Evolutionary conservation across 768 basidiomycete species (phyloP).

Genomic region (Paxillus ammoniavirescens): DNA sequence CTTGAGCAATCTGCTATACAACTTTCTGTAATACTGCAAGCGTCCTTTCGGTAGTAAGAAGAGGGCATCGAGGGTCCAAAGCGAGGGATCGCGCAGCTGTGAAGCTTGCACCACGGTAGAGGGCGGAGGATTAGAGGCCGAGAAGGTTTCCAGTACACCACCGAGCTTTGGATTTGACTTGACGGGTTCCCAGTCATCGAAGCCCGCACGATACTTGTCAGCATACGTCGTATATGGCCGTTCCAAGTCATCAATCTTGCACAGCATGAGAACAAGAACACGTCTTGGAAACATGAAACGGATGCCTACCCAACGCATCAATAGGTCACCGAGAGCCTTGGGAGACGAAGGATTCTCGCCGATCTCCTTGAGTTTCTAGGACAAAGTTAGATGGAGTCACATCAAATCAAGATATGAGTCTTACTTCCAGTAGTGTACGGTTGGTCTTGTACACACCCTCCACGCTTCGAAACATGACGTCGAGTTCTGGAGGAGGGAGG

Average conservation of each 20-base stretch:
- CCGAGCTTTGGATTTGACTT: conserved; percentile 71
- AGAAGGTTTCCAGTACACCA: conserved; percentile 67
- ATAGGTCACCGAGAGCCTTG: conserved; percentile 89
- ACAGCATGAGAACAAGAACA: conserved; percentile 17
- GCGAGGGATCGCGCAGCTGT: conserved; percentile 35
- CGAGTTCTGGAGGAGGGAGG: conserved; percentile 88
- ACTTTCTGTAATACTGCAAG: conserved; percentile 87
- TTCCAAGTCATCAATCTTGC: conserved; percentile 88
- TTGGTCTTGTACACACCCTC: conserved; percentile 94
- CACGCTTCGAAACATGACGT: conserved; percentile 91
- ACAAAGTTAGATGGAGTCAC: conserved; percentile 11
- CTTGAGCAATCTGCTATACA: conserved; percentile 83
- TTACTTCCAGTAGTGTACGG: conserved; percentile 71
- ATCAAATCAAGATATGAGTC: not conserved
- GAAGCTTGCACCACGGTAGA: conserved; percentile 34
- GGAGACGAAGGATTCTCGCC: conserved; percentile 90
- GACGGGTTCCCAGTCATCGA: conserved; percentile 83
- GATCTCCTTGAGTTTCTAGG: conserved; percentile 90
- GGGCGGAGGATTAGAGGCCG: conserved; percentile 60
- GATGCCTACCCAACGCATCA: conserved; percentile 91
- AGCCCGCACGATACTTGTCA: conserved; percentile 67
- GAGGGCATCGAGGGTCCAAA: conserved; percentile 85
- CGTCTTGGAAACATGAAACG: conserved; percentile 6
- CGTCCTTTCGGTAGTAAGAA: conserved; percentile 85
- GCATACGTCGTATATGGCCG: conserved; percentile 83